Conservation (phyloP, 2,329 filamentous ascomycete species). For the Aulographum hederae region DNA sequence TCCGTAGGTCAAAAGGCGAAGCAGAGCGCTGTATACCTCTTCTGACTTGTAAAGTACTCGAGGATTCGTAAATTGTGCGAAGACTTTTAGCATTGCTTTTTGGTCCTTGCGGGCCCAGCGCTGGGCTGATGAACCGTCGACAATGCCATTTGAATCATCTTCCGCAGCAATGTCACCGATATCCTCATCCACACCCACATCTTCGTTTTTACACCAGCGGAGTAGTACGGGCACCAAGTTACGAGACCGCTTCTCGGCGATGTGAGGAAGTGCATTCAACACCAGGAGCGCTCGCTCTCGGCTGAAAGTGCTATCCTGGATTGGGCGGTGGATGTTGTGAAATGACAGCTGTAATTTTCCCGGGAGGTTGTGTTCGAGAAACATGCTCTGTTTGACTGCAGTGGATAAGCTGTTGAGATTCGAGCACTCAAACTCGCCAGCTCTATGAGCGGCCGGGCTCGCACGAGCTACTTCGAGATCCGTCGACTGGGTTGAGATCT, state of each 20-base stretch:
- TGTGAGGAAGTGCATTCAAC: constrained; percentile 49
- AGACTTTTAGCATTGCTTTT: constrained; percentile 63
- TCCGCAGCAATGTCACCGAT: constrained; percentile 6
- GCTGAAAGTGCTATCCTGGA: constrained; percentile 36
- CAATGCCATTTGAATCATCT: no score
- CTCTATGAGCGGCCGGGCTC: no score
- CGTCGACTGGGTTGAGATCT: constrained; percentile 18
- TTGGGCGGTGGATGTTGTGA: constrained; percentile 40
- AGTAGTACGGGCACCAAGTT: constrained; percentile 73
- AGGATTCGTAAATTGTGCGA: constrained; percentile 74
- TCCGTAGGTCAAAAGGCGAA: constrained; percentile 67
- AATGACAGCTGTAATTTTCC: constrained; percentile 44
- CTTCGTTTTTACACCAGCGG: constrained; percentile 40
- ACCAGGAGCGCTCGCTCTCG: constrained; percentile 67
- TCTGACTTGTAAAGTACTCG: constrained; percentile 61
- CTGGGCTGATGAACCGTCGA: constrained; percentile 6
- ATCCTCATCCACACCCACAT: constrained; percentile 11
- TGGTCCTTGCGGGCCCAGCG: constrained; percentile 62
- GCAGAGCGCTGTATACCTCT: constrained; percentile 57
- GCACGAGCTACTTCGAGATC: no score
- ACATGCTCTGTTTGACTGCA: no score
- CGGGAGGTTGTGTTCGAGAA: constrained; percentile 12
- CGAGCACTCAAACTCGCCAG: constrained; percentile 54
- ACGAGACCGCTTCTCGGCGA: constrained; percentile 76
- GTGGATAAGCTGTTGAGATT: constrained; percentile 40